phyloP scores from a whole-genome alignment of 2,329 filamentous ascomycete species.

The Aciculosporium take region DNA sequence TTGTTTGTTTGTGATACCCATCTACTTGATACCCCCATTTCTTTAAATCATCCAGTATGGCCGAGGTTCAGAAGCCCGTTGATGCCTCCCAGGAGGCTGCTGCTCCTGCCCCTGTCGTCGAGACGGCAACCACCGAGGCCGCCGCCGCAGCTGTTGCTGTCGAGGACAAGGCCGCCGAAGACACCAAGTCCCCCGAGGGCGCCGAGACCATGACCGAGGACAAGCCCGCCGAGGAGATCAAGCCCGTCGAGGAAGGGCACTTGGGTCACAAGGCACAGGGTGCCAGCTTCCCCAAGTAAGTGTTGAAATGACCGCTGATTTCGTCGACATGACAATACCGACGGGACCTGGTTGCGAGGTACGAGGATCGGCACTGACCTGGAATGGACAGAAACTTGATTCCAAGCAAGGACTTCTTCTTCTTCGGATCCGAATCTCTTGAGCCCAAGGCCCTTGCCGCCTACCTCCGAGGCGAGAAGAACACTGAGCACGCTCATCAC shows the following conservation, averaged over 20 bases:
- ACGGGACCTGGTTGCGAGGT: accelerated
- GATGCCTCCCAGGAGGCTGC: slow-evolving; percentile 36
- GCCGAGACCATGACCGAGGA: slow-evolving; percentile 27
- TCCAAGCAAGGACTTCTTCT: slow-evolving; percentile 89
- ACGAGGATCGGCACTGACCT: slow-evolving; percentile 9
- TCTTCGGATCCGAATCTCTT: slow-evolving; percentile 61
- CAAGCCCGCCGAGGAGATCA: slow-evolving; percentile 35
- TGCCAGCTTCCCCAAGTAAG: slow-evolving; percentile 74
- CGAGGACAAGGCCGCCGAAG: slow-evolving; percentile 27
- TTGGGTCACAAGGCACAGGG: slow-evolving; percentile 84
- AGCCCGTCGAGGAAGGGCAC: slow-evolving; percentile 67
- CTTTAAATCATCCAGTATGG: slow-evolving; percentile 42
- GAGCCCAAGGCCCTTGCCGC: slow-evolving; percentile 57
- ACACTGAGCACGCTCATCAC: slow-evolving; percentile 56
- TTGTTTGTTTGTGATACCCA: slow-evolving; percentile 39
- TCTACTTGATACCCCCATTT: slow-evolving; percentile 25
- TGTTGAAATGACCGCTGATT: slow-evolving; percentile 2
- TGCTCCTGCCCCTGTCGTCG: slow-evolving; percentile 21
- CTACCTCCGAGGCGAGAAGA: slow-evolving; percentile 85
- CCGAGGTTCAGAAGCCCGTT: slow-evolving; percentile 56
- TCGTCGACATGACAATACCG: accelerated
- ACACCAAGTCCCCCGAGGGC: slow-evolving; percentile 19
- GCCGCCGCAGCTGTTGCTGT: slow-evolving; percentile 21
- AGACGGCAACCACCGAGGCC: slow-evolving; percentile 16
- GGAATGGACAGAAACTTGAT: slow-evolving; percentile 65